Percentiles rank a stretch among this genome's conserved stretches.
Evolutionary conservation across 192 early-diverging fungal species (phyloP).

Genomic region (Neocallimastix lanati): DNA sequence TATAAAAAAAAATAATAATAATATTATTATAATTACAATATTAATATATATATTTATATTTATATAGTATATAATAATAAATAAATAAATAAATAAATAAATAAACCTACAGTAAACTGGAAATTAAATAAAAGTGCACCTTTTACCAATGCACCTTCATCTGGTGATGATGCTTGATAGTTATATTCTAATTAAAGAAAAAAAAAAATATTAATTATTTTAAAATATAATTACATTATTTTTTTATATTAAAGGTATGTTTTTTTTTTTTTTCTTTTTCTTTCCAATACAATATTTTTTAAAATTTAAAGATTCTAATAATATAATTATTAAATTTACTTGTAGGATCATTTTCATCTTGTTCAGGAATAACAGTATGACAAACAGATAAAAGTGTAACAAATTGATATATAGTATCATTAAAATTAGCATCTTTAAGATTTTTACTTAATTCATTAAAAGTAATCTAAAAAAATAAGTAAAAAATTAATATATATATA

Average conservation of each 20-base stretch:
- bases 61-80: too few species aligned
- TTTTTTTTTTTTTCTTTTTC: too few species aligned
- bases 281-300: too few species aligned
- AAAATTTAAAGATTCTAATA: too few species aligned
- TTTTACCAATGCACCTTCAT: slow-evolving; percentile 82
- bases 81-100: background rate
- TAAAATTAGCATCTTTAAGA: background rate
- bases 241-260: too few species aligned
- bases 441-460: background rate
- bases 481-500: too few species aligned
- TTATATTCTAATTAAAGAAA: slow-evolving; percentile 2
- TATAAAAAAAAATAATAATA: too few species aligned
- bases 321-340: slow-evolving; percentile 40
- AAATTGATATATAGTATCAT: background rate
- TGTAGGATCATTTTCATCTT: slow-evolving; percentile 32
- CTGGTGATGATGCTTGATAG: slow-evolving; percentile 92
- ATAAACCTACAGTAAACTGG: slow-evolving; percentile 21
- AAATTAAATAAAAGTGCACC: slow-evolving; percentile 46
- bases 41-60: too few species aligned
- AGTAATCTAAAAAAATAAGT: background rate
- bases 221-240: too few species aligned
- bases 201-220: too few species aligned
- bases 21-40: too few species aligned
- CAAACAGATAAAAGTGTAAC: background rate
- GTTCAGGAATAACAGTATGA: background rate